These are phyloP conservation scores for Berkeleyomyces basicola DNA, from an alignment of 2,329 filamentous ascomycete species.

Conservation along the genomic window DNA sequence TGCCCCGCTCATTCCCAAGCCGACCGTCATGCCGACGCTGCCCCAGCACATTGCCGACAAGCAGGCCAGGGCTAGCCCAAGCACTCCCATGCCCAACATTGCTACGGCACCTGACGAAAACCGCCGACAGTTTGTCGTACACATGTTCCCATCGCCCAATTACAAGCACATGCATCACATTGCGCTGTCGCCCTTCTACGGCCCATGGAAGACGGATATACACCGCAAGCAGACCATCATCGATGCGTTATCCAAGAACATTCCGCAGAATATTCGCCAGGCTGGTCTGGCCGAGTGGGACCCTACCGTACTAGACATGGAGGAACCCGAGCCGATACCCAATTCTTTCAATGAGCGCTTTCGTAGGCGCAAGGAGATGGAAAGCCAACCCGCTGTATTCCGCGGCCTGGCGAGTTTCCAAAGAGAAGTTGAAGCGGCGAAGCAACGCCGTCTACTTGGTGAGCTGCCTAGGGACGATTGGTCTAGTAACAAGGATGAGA, in stretches of 20 bases:
- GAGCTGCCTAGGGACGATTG: not conserved
- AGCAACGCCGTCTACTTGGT: not conserved
- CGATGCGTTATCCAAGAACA: conserved; percentile 22
- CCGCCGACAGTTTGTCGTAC: conserved; percentile 26
- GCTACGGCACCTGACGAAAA: conserved; percentile 18
- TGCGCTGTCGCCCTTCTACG: conserved; percentile 23
- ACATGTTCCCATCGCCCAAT: conserved; percentile 24
- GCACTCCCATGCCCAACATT: conserved; percentile 21
- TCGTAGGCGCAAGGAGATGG: not conserved
- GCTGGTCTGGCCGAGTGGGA: conserved; percentile 31
- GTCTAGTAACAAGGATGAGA: not conserved
- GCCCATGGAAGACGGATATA: conserved; percentile 25
- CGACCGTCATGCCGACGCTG: conserved; percentile 11
- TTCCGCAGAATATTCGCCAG: conserved; percentile 24
- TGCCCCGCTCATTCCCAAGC: not conserved
- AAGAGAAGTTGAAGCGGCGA: not conserved
- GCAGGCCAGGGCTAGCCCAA: conserved; percentile 15
- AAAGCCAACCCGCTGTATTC: not conserved
- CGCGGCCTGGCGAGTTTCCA: not conserved
- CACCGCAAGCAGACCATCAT: conserved; percentile 23
- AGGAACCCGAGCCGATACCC: not conserved
- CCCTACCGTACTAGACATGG: not conserved
- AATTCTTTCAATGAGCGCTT: not conserved
- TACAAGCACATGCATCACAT: conserved; percentile 27
- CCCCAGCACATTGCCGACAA: conserved; percentile 7